Evolutionary conservation across 1,139 yeast species (phyloP).

Genomic region (Geotrichum restrictum): DNA sequence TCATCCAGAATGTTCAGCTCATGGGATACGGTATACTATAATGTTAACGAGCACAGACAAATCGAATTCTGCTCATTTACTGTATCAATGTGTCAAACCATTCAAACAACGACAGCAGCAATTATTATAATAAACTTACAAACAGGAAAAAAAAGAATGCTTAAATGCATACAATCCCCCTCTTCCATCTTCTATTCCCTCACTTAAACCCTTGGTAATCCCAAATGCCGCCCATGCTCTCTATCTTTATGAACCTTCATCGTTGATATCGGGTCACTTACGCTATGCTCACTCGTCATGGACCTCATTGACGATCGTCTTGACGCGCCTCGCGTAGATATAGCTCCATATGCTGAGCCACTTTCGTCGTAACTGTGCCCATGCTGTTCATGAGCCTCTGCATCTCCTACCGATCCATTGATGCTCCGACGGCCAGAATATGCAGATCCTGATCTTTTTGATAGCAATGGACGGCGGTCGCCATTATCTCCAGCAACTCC

Average conservation of each 20-base stretch:
- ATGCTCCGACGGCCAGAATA: not conserved
- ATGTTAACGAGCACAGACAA: no score
- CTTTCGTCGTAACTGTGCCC: not conserved
- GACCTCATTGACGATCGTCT: constrained; percentile 11
- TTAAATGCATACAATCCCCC: not conserved
- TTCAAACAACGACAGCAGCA: no score
- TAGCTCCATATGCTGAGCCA: not conserved
- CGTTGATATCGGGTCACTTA: constrained; percentile 17
- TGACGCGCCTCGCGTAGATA: not conserved
- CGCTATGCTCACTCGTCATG: constrained; percentile 16
- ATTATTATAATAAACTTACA: not conserved
- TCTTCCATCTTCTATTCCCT: not conserved
- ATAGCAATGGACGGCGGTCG: constrained; percentile 7
- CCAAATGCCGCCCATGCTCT: constrained; percentile 18
- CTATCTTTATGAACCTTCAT: constrained; percentile 1
- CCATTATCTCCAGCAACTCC: not conserved
- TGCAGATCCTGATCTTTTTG: not conserved
- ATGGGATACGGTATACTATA: no score
- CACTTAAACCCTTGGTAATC: constrained; percentile 8
- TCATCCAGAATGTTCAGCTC: no score
- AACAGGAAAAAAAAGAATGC: not conserved
- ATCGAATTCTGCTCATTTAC: no score
- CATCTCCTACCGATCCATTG: not conserved
- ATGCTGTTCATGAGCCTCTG: not conserved
- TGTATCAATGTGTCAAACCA: no score